Conservation (phyloP, 2,329 filamentous ascomycete species). For the Hypoxylon sp. region DNA sequence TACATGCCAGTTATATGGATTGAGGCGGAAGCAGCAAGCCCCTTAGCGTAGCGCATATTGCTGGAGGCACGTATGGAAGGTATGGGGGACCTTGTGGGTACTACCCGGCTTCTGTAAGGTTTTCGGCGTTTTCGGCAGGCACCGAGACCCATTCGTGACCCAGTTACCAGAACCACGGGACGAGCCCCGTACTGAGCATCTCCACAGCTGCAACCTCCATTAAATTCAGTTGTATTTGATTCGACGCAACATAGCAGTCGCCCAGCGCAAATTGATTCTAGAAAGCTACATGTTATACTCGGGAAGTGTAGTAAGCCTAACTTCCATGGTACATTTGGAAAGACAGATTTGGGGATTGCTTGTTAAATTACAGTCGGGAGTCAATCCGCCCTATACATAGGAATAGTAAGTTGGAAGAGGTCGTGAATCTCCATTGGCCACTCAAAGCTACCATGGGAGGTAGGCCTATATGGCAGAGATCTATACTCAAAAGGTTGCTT, state of each 20-base stretch:
- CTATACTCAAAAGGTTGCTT: not conserved
- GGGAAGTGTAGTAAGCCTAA: not conserved
- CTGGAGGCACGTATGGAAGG: constrained; percentile 4
- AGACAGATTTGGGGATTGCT: not conserved
- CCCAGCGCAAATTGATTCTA: not conserved
- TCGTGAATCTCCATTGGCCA: not conserved
- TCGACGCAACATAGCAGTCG: not conserved
- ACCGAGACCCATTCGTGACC: constrained; percentile 16
- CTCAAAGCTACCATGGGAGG: not conserved
- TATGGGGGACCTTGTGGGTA: constrained; percentile 7
- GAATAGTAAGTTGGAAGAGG: not conserved
- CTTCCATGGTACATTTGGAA: not conserved
- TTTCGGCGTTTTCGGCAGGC: constrained; percentile 21
- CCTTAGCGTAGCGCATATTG: constrained; percentile 3
- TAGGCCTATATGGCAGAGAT: not conserved
- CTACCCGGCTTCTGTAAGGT: not conserved
- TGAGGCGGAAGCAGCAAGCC: not conserved
- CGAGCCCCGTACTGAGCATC: constrained; percentile 7
- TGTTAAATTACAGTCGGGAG: not conserved
- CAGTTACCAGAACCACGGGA: constrained; percentile 34
- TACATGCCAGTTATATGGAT: constrained; percentile 1
- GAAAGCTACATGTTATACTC: not conserved
- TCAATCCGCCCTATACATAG: not conserved
- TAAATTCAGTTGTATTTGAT: constrained; percentile 1
- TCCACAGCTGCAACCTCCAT: constrained; percentile 13